Percentiles rank a stretch among this genome's conserved stretches.
Evolutionary conservation across 1,284 basidiomycete species (phyloP).

Genomic region (Austropuccinia psidii): DNA sequence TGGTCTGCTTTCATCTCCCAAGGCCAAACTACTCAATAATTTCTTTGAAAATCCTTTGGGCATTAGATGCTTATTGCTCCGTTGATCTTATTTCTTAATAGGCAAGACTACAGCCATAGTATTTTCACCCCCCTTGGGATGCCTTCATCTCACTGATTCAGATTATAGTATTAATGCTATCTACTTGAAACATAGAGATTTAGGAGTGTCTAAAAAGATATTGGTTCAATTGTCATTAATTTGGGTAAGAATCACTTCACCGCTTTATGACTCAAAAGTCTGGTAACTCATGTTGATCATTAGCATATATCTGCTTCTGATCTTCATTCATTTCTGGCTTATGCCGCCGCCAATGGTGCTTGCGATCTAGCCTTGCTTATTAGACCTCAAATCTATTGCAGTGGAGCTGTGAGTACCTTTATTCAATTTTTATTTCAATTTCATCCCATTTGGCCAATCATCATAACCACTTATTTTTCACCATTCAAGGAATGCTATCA

Average conservation of each 20-base stretch:
- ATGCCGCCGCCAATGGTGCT: constrained; percentile 71
- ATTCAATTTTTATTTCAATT: too few species aligned
- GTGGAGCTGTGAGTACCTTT: constrained; percentile 58
- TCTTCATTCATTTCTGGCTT: constrained; percentile 73
- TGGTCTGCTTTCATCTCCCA: constrained; percentile 2
- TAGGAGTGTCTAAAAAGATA: constrained; percentile 32
- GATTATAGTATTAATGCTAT: constrained; percentile 29
- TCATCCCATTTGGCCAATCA: too few species aligned
- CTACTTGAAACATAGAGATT: constrained; percentile 14
- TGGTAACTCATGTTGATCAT: background rate
- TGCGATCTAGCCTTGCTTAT: constrained; percentile 62
- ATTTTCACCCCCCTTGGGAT: constrained; percentile 20
- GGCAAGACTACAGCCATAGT: constrained; percentile 21
- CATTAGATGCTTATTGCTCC: background rate
- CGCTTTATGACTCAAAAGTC: background rate
- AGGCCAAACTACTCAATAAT: background rate
- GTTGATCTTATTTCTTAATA: background rate
- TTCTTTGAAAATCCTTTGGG: background rate
- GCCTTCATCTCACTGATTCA: constrained; percentile 21
- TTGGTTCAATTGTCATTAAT: constrained; percentile 15
- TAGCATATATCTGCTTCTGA: constrained; percentile 69
- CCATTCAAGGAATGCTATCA: too few species aligned
- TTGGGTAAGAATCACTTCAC: background rate
- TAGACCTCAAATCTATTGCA: constrained; percentile 60
- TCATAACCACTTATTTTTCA: too few species aligned